Conservation (phyloP, 495 filamentous ascomycete genomes). For the Aspergillus nanangensis region DNA sequence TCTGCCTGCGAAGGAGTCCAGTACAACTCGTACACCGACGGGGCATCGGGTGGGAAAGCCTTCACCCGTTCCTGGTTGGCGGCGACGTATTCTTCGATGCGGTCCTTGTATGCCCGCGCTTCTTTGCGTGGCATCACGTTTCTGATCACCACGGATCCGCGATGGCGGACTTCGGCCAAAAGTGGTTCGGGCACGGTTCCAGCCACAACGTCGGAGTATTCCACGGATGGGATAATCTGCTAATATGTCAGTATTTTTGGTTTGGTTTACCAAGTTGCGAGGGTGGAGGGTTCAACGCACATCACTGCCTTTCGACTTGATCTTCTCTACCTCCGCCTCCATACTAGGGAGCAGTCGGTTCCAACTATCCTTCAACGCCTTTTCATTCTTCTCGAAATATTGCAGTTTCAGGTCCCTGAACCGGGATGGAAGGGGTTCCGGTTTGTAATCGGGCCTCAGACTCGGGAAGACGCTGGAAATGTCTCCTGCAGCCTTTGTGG, state of each 20-base stretch:
- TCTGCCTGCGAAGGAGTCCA: conserved; percentile 76
- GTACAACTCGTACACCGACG: conserved; percentile 84
- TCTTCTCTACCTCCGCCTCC: conserved; percentile 38
- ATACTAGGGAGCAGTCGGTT: conserved; percentile 61
- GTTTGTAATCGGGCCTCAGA: conserved; percentile 58
- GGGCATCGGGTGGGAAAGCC: conserved; percentile 55
- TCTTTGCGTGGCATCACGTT: conserved; percentile 57
- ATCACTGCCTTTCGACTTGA: conserved; percentile 46
- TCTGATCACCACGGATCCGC: conserved; percentile 60
- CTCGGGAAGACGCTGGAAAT: conserved; percentile 84
- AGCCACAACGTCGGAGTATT: conserved; percentile 49
- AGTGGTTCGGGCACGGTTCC: conserved; percentile 36
- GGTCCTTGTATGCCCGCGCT: conserved; percentile 46
- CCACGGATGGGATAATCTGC: conserved; percentile 57
- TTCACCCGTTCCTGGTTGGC: conserved; percentile 47
- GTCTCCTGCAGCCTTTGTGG: conserved; percentile 57
- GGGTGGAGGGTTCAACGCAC: conserved; percentile 25
- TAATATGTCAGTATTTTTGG: conserved; percentile 6
- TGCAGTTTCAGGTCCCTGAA: conserved; percentile 71
- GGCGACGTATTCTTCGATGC: conserved; percentile 54
- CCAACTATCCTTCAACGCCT: conserved; percentile 62
- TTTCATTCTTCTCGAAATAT: conserved; percentile 60
- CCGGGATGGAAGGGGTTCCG: conserved; percentile 61
- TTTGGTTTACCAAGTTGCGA: not conserved
- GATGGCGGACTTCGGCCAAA: conserved; percentile 54